These are phyloP conservation scores for Rhizodiscina lignyota DNA, from an alignment of 495 filamentous ascomycete species.

Conservation along the genomic window DNA sequence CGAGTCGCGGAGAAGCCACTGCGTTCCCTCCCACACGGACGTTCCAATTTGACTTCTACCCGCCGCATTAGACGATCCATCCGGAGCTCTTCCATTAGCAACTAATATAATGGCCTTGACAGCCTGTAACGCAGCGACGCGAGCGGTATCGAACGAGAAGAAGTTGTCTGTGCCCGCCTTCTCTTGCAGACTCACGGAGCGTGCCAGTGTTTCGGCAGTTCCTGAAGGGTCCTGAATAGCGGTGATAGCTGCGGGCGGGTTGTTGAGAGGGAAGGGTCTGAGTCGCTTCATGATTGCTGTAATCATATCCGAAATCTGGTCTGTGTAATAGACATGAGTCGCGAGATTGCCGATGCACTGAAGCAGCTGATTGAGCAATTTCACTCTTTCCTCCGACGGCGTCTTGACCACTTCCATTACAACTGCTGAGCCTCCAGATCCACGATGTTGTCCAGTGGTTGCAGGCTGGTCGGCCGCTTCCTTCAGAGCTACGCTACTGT, in stretches of 20 bases:
- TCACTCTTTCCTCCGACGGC: conserved; percentile 29
- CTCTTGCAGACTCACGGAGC: conserved; percentile 25
- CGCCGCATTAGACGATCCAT: conserved; percentile 41
- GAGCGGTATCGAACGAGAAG: conserved; percentile 58
- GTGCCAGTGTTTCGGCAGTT: conserved; percentile 21
- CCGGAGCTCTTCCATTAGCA: conserved; percentile 47
- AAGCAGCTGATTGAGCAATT: conserved; percentile 50
- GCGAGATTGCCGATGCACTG: conserved; percentile 71
- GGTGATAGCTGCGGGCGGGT: conserved; percentile 16
- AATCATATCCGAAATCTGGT: conserved; percentile 87
- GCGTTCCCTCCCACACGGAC: conserved; percentile 78
- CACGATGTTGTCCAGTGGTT: no score
- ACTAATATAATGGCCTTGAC: conserved; percentile 67
- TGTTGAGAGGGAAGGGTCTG: conserved; percentile 39
- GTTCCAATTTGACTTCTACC: conserved; percentile 57
- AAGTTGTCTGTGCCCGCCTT: conserved; percentile 37
- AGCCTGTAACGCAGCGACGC: conserved; percentile 58
- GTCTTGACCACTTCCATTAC: conserved; percentile 15
- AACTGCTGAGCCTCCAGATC: no score
- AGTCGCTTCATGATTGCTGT: conserved; percentile 57
- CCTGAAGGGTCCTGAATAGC: conserved; percentile 22
- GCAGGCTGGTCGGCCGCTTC: no score
- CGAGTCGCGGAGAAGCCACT: conserved; percentile 69
- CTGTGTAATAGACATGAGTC: conserved; percentile 85
- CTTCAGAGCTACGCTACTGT: background rate